Percentiles rank a stretch among this genome's conserved stretches.
Conservation (phyloP, 2,329 filamentous ascomycete species). For the Hymenoscyphus fraxineus region DNA sequence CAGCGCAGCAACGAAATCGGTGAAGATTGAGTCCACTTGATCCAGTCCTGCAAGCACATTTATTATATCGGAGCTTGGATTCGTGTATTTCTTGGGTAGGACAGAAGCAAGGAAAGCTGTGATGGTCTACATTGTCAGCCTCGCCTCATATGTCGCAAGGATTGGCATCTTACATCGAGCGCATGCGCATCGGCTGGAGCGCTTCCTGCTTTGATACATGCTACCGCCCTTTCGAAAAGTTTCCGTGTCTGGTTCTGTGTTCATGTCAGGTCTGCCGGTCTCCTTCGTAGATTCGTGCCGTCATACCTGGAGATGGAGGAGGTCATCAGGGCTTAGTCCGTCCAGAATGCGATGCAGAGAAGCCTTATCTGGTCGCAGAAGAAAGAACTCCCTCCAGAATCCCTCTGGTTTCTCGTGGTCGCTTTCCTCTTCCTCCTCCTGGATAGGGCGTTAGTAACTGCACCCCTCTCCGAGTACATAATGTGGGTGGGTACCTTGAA, state of each 20-base stretch:
- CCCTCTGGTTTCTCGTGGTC: slow-evolving; percentile 73
- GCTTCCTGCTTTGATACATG: slow-evolving; percentile 57
- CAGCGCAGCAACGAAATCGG: slow-evolving; percentile 79
- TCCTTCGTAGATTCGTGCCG: slow-evolving; percentile 33
- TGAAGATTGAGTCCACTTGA: slow-evolving; percentile 80
- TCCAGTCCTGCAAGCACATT: slow-evolving; percentile 84
- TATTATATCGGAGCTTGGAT: slow-evolving; percentile 93
- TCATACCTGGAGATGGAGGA: slow-evolving; percentile 73
- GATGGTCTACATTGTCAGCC: slow-evolving; percentile 66
- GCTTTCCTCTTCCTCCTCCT: slow-evolving; percentile 54
- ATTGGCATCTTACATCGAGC: slow-evolving; percentile 65
- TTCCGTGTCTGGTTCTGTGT: slow-evolving; percentile 42
- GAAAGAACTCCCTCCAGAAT: slow-evolving; percentile 95
- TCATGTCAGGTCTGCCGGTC: slow-evolving; percentile 14
- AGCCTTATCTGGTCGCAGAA: slow-evolving; percentile 73
- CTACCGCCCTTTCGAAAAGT: slow-evolving; percentile 71
- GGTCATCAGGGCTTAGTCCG: slow-evolving; percentile 66
- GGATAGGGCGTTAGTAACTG: slow-evolving; percentile 21
- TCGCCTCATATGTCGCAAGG: slow-evolving; percentile 22
- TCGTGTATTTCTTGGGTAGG: slow-evolving; percentile 86
- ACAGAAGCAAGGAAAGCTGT: slow-evolving; percentile 81
- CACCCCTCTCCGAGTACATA: neutral
- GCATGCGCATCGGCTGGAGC: slow-evolving; percentile 70
- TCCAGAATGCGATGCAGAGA: slow-evolving; percentile 67
- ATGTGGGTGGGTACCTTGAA: slow-evolving; percentile 56